Evolutionary conservation across 2,329 filamentous ascomycete genomes (phyloP).

Genomic region (Didymellaceae sp.): DNA sequence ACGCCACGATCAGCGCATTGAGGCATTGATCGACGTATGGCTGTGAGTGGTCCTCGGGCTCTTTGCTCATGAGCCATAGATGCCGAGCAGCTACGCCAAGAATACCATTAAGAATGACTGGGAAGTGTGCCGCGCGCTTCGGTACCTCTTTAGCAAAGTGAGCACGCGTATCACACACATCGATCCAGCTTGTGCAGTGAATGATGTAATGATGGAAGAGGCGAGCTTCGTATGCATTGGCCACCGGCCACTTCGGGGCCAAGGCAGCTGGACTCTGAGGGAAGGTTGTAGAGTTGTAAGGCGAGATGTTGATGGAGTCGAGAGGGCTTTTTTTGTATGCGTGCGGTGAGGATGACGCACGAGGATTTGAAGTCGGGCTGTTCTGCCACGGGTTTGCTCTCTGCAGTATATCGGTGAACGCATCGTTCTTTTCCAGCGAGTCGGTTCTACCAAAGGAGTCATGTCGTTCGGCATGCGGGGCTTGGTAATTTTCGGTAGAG

Average conservation of each 20-base stretch:
- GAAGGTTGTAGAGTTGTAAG: conserved; percentile 36
- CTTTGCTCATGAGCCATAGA: conserved; percentile 48
- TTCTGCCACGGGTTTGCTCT: conserved; percentile 17
- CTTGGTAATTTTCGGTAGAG: conserved; percentile 6
- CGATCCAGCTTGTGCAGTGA: conserved; percentile 39
- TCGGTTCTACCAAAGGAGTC: conserved; percentile 6
- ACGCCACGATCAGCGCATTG: conserved; percentile 54
- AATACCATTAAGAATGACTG: conserved; percentile 57
- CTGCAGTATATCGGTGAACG: conserved; percentile 11
- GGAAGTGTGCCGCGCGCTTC: conserved; percentile 54
- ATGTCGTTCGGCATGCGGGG: conserved; percentile 5
- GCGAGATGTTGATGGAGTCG: conserved; percentile 27
- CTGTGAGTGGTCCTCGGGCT: conserved; percentile 52
- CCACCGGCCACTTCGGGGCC: conserved; percentile 33
- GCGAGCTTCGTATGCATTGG: conserved; percentile 31
- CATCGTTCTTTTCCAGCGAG: conserved; percentile 7
- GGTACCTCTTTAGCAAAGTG: conserved; percentile 57
- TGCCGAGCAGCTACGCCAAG: conserved; percentile 56
- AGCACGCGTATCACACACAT: conserved; percentile 33
- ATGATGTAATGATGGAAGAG: conserved; percentile 41
- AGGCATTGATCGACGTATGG: conserved; percentile 56
- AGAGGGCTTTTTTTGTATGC: conserved; percentile 22
- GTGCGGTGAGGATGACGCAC: conserved; percentile 12
- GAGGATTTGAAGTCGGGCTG: conserved; percentile 21
- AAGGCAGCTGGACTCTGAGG: conserved; percentile 28